Evolutionary conservation across 2,329 filamentous ascomycete species (phyloP), one percentile per base, ranked within the genome.

Genomic region (Talaromyces sp.): DNA sequence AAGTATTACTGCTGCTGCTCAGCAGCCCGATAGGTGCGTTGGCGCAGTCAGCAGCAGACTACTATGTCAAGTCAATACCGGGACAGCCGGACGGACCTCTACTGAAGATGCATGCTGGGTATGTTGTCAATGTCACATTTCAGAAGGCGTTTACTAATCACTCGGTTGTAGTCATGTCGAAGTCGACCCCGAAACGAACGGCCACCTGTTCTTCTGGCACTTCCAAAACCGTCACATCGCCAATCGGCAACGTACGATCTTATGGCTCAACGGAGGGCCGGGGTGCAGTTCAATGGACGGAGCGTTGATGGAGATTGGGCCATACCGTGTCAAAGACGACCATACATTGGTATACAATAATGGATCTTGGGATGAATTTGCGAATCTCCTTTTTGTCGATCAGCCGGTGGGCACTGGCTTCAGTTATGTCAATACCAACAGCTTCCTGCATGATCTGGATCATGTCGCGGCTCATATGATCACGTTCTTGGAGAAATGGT

Each of bases 71-170:
- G 70, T 86, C 88, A 8, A 82, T 99, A 21, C 95, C 95, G 5
- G 95, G 96, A 35, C 87, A 90, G 61, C 93, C 96, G 9, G 82
- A 86, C 68, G 89, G 86, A 21, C 88, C 91, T 40, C 79, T 92
- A 65, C 79, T 96, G 72, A 97, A 96, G 82, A 98, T 98, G 93
- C 95, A 98, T 83, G 93, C 95, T 80, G 95, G 95, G 92, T 96
- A 81, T 81, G 63, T 56, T 33, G 11, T 40, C 3, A 3, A 28
- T 28, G 3, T 28, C 28, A 28, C 28, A 28, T 28, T 28, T 28
- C 3, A 28, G 28, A 28, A 3, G 28, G 28, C 6, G 6, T 28
- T 3, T 28, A 3, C 28, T 28, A 28, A 28, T 28, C 6, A 28
- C 28, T 28, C 28, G 28, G 3, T 28, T 28, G 6, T 28, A 96